Evolutionary conservation across 169 alveolate species (phyloP).

Genomic region (Theileria luwenshuni): DNA sequence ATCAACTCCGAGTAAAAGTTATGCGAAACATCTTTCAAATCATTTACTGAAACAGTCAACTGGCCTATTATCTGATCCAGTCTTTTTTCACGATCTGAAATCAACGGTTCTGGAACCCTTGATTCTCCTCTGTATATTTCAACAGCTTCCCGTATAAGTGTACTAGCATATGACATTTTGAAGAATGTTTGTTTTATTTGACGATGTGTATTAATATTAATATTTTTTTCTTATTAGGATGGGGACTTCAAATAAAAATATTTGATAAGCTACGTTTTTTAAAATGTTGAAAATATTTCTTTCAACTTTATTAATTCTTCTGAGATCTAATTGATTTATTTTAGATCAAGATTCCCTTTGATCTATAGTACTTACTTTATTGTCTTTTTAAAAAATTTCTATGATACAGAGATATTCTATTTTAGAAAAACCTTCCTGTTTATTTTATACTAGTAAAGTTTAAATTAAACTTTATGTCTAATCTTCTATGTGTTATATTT

Average conservation of each 20-base stretch:
- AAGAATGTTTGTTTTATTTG: not conserved
- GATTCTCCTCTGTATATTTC: slow-evolving; percentile 44
- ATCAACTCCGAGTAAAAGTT: slow-evolving; percentile 66
- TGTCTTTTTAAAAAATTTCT: no score
- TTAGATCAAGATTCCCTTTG: no score
- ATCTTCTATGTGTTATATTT: no score
- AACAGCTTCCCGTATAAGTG: slow-evolving; percentile 61
- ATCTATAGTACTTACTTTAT: no score
- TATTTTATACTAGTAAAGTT: no score
- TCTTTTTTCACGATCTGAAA: slow-evolving; percentile 25
- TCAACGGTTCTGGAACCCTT: slow-evolving; percentile 37
- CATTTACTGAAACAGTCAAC: slow-evolving; percentile 43
- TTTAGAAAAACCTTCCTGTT: no score
- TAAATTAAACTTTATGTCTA: no score
- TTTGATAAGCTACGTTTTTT: no score
- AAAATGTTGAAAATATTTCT: not conserved
- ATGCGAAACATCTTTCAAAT: slow-evolving; percentile 61
- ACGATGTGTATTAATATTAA: not conserved
- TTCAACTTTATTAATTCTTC: not conserved
- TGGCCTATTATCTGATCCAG: slow-evolving; percentile 51
- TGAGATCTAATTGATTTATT: not conserved
- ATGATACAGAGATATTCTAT: no score
- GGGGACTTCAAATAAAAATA: no score
- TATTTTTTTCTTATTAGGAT: no score
- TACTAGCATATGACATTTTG: slow-evolving; percentile 37